Conservation (phyloP, 2,329 filamentous ascomycete genomes). For the Aureobasidium melanogenum region DNA sequence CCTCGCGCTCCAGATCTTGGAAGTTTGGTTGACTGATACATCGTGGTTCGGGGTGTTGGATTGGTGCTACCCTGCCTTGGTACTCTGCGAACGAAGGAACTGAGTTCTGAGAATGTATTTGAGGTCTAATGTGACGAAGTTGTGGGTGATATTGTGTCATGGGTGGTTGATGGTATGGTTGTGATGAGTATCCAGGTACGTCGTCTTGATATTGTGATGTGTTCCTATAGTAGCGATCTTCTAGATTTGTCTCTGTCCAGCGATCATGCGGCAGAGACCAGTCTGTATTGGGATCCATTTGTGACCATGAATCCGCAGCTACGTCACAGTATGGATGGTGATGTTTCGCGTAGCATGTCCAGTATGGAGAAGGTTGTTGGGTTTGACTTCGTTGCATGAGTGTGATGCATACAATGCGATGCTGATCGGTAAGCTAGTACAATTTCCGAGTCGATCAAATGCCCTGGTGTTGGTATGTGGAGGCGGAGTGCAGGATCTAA, state of each 20-base stretch:
- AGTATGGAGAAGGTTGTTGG: not conserved
- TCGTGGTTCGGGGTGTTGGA: not conserved
- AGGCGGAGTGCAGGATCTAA: constrained; percentile 4
- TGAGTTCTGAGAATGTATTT: not conserved
- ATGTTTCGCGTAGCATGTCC: constrained; percentile 1
- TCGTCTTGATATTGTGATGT: not conserved
- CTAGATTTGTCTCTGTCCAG: not conserved
- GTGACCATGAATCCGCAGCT: not conserved
- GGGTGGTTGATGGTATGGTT: not conserved
- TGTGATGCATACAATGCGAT: not conserved
- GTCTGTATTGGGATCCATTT: not conserved
- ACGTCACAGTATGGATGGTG: constrained; percentile 2
- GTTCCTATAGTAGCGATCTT: not conserved
- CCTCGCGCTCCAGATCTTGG: not conserved
- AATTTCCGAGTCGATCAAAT: not conserved
- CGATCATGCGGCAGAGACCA: constrained; percentile 1
- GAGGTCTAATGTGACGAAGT: not conserved
- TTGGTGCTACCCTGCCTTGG: constrained; percentile 4
- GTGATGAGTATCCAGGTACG: not conserved
- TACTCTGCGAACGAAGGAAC: constrained; percentile 6
- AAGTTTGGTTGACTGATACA: constrained; percentile 5
- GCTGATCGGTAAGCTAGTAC: not conserved
- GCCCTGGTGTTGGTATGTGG: not conserved
- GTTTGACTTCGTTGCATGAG: not conserved
- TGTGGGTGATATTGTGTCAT: not conserved